Evolutionary conservation across 192 early-diverging fungal genomes (phyloP), one percentile per base, ranked within the genome.

Genomic region (Backusella sp.): DNA sequence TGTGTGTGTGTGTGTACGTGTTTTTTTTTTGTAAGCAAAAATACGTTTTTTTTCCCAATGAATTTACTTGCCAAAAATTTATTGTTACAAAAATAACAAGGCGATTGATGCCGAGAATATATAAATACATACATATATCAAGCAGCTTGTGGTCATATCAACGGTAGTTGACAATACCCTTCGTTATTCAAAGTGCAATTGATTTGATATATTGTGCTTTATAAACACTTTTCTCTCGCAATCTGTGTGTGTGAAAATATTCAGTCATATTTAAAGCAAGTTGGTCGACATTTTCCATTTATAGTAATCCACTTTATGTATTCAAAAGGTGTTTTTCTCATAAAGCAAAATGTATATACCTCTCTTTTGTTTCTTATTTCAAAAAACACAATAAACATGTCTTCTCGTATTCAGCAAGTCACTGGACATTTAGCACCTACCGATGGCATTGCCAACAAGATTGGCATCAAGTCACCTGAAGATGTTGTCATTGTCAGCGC

Each of bases 401-500:
- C 86, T 79, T 88, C 87, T 76, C 85, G 87, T 73, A 85, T 88
- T 62, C 79, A 82, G 66, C 87, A 86, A 80, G 86, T 88, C 80
- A 85, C 85, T 44, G 80, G 82, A 46, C 85, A 88, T 76, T 80
- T 88, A 73, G 80, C 83, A 52, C 82, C 78, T 56, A 75, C 76
- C 15, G 39, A 68, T 37, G 79, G 79, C 56, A 76, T 83, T 17
- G 81, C 78, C 81, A 90, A 88, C 49, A 85, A 87, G 78, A 73
- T 91, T 28, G 90, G 90, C 81, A 84, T 86, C 82, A 93, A 96
- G 88, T 87, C 83, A 73, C 92, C 93, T 66, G 94, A 98, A 73
- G 97, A 98, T 81, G 90, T 98, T 5, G 96, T 98, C 19, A 96
- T 98, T 72, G 94, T 97, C 72, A 84, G 91, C 11, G 97, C 97